phyloP scores from a whole-genome alignment of 2,329 filamentous ascomycete genomes.

The Fusarium kyushuense region DNA sequence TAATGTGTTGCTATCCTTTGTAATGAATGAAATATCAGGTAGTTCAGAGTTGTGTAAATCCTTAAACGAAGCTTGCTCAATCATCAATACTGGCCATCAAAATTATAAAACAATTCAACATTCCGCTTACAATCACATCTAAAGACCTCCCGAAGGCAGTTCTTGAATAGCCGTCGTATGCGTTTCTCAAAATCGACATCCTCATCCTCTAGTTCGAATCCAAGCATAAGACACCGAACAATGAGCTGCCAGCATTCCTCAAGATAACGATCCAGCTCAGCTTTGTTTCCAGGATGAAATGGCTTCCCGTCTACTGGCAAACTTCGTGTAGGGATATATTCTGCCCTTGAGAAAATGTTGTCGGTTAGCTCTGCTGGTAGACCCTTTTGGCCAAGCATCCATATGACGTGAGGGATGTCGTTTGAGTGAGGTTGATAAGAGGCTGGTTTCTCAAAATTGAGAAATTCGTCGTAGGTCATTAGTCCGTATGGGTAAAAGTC shows the following conservation, averaged over 20 bases:
- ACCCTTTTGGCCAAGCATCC: neutral
- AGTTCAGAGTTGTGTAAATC: neutral
- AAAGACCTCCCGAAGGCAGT: neutral
- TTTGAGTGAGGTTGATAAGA: neutral
- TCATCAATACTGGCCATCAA: neutral
- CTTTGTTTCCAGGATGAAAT: neutral
- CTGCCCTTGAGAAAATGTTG: neutral
- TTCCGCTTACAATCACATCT: neutral
- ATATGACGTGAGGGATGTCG: neutral
- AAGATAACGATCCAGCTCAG: conserved; percentile 4
- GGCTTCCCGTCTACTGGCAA: neutral
- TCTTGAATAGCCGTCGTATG: neutral
- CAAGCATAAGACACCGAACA: conserved; percentile 19
- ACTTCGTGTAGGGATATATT: neutral
- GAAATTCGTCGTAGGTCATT: conserved; percentile 13
- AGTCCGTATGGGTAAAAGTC: conserved; percentile 17
- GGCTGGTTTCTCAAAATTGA: conserved; percentile 8
- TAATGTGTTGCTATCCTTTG: neutral
- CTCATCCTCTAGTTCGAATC: neutral
- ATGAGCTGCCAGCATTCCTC: conserved; percentile 28
- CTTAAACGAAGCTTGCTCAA: neutral
- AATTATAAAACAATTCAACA: fast-evolving
- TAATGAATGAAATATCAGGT: neutral
- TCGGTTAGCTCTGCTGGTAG: conserved; percentile 9
- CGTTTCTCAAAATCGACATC: neutral